Evolutionary conservation across 495 filamentous ascomycete species (phyloP), one percentile per base, ranked within the genome.

Genomic region (Diplogelasinospora grovesii): DNA sequence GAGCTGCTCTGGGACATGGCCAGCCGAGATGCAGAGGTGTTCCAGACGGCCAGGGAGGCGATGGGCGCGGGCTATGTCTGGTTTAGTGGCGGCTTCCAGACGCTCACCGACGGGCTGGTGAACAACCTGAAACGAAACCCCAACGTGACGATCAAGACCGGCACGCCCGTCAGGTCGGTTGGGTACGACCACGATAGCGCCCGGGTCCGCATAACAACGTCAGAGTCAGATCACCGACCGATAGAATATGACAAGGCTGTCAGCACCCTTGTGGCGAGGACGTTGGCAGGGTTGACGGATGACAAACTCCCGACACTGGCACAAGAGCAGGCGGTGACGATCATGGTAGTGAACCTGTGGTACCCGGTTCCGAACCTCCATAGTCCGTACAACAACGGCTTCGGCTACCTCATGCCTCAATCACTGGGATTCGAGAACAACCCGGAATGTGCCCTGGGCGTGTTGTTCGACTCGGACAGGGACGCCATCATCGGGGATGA

Each of bases 331-430:
- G 75, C 84, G 15, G 82, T 86, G 10, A 90, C 83, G 7, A 88
- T 94, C 28, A 88, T 85, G 78, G 83, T 89, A 4, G 82, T 97
- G 28, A 97, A 96, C 61, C 71, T 99, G 15, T 96, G 82, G 70
- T 99, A 79, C 54, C 56, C 66, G 4, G 70, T 75, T 16, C 75
- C 81, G 2, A 50, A 77, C 15, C 62, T 94, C 22, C 67, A 87
- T 16, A 71, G 68, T 3, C 68, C 75, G 10, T 34, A 57, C 34
- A 61, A 65, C 23, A 61, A 65, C 23, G 92, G 93, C 27, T 94
- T 97, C 55, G 92, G 92, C 26, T 97, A 97, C 57, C 77, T 98
- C 18, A 81, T 98, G 26, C 67, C 69, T 5, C 85, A 85, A 1
- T 76, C 80, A 18, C 68, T 93, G 2, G 74, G 82, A 0, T 66